These are phyloP conservation scores for Cutaneotrichosporon dermatis DNA, from an alignment of 1,284 basidiomycete genomes.

Conservation along the genomic window DNA sequence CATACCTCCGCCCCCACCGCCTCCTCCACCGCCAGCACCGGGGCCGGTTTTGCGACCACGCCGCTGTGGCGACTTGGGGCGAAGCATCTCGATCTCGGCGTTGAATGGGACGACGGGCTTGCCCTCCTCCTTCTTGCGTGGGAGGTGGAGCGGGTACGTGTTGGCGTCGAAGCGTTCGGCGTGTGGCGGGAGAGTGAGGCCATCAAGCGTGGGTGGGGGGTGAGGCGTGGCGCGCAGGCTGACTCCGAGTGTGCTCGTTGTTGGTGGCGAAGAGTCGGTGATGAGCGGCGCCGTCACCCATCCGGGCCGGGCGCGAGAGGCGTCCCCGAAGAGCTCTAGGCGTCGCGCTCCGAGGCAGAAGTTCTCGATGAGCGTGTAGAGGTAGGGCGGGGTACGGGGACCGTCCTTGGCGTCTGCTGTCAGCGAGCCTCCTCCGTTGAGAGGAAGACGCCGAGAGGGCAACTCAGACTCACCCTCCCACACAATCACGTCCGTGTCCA, in stretches of 20 bases:
- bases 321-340: constrained; percentile 81
- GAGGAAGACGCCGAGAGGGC: too few relatives aligned
- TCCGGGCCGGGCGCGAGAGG: constrained; percentile 69
- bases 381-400: constrained; percentile 83
- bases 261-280: background rate
- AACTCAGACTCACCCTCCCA: constrained; percentile 57
- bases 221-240: background rate
- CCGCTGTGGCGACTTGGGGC: constrained; percentile 73
- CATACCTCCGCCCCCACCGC: too few relatives aligned
- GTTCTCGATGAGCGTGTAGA: constrained; percentile 93
- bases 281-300: constrained; percentile 79
- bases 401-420: constrained; percentile 32
- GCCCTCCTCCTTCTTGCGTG: constrained; percentile 22
- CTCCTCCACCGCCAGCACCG: background rate
- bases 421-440: too few relatives aligned
- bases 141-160: constrained; percentile 52
- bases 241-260: background rate
- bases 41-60: constrained; percentile 2
- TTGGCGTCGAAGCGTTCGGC: constrained; percentile 51
- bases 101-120: constrained; percentile 28
- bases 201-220: too few relatives aligned
- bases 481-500: constrained; percentile 94
- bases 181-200: constrained; percentile 5
- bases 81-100: constrained; percentile 68
- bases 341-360: constrained; percentile 92